Evolutionary conservation across 2,329 filamentous ascomycete genomes (phyloP).

Genomic region (Neonectria neomacrospora): DNA sequence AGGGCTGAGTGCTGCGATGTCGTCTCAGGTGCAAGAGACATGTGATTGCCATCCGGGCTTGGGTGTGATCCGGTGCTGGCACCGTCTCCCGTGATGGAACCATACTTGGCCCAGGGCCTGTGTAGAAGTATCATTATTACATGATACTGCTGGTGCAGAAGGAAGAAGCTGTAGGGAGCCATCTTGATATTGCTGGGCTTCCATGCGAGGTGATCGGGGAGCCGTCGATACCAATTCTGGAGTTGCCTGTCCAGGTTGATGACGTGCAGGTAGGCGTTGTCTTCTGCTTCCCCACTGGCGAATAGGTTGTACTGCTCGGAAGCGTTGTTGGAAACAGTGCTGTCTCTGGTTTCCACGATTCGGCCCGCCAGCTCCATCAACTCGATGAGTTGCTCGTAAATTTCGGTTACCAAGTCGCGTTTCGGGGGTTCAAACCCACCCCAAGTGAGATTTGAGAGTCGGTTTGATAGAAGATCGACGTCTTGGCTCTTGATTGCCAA

Average conservation of each 20-base stretch:
- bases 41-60: slow-evolving; percentile 44
- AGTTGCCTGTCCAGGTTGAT: slow-evolving; percentile 64
- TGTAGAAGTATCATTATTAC: slow-evolving; percentile 64
- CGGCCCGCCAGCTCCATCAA: slow-evolving; percentile 66
- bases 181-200: slow-evolving; percentile 61
- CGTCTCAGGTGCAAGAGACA: slow-evolving; percentile 25
- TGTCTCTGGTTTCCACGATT: slow-evolving; percentile 58
- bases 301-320: slow-evolving; percentile 47
- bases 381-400: slow-evolving; percentile 64
- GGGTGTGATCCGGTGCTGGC: slow-evolving; percentile 47
- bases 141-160: slow-evolving; percentile 67
- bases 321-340: slow-evolving; percentile 49
- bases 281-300: slow-evolving; percentile 50
- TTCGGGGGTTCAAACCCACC: slow-evolving; percentile 37
- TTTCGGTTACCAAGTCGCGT: slow-evolving; percentile 46
- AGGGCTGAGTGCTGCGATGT: slow-evolving; percentile 31
- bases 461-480: slow-evolving; percentile 58
- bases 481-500: slow-evolving; percentile 65
- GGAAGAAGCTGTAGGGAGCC: slow-evolving; percentile 62
- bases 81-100: slow-evolving; percentile 50
- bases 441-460: slow-evolving; percentile 56
- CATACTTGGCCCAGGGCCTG: slow-evolving; percentile 64
- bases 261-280: slow-evolving; percentile 61
- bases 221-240: slow-evolving; percentile 63
- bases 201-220: slow-evolving; percentile 61